Evolutionary conservation across 2,329 filamentous ascomycete species (phyloP).

Genomic region (Calycina herbarum): DNA sequence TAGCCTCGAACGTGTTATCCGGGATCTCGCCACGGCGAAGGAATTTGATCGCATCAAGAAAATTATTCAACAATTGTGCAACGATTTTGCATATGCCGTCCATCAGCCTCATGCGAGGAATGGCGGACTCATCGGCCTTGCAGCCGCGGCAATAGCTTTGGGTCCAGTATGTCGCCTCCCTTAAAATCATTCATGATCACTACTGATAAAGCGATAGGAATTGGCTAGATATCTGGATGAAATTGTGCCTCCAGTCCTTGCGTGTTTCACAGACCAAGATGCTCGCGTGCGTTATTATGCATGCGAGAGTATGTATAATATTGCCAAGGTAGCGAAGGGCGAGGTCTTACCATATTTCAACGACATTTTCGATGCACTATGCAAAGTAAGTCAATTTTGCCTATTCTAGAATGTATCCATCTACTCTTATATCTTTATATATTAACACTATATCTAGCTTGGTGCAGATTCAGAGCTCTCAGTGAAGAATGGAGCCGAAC

Average conservation of each 20-base stretch:
- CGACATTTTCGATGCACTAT: slow-evolving; percentile 94
- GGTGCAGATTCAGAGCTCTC: slow-evolving; percentile 94
- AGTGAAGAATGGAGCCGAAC: slow-evolving; percentile 95
- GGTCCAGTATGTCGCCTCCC: slow-evolving; percentile 69
- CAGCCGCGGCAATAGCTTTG: slow-evolving; percentile 91
- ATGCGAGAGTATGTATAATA: slow-evolving; percentile 99
- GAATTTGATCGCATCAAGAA: slow-evolving; percentile 80
- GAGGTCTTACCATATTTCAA: slow-evolving; percentile 98
- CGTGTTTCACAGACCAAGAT: slow-evolving; percentile 98
- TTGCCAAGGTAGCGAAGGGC: slow-evolving; percentile 97
- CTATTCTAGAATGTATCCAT: not conserved
- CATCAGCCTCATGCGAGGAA: slow-evolving; percentile 96
- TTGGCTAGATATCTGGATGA: slow-evolving; percentile 87
- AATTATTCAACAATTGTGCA: slow-evolving; percentile 93
- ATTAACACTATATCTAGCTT: slow-evolving; percentile 56
- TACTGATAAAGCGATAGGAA: slow-evolving; percentile 55
- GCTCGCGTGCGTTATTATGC: slow-evolving; percentile 96
- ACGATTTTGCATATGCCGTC: slow-evolving; percentile 96
- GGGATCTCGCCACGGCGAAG: slow-evolving; percentile 73
- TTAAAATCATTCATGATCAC: not conserved
- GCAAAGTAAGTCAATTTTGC: slow-evolving; percentile 68
- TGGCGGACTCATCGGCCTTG: slow-evolving; percentile 91
- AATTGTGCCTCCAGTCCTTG: slow-evolving; percentile 93
- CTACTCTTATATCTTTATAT: not conserved
- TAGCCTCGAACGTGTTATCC: slow-evolving; percentile 87